phyloP scores from a whole-genome alignment of 2,329 filamentous ascomycete species.

The Acephala macrosclerotiorum region DNA sequence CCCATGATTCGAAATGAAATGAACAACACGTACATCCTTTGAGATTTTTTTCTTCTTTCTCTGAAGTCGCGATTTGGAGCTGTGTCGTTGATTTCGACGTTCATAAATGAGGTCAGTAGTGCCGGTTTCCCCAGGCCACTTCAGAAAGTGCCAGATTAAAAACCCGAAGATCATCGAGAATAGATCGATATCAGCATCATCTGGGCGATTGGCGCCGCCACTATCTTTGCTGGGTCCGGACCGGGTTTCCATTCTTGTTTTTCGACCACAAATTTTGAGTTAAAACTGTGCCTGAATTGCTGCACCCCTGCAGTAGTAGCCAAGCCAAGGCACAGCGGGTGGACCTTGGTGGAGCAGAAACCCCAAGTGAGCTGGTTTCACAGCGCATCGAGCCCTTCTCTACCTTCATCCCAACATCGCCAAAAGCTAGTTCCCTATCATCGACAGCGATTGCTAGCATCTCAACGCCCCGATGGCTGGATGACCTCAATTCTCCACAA shows the following conservation, averaged over 20 bases:
- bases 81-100: not conserved
- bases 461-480: not conserved
- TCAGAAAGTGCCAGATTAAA: not conserved
- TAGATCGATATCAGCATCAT: slow-evolving; percentile 7
- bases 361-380: slow-evolving; percentile 4
- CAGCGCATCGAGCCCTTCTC: not conserved
- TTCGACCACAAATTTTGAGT: not conserved
- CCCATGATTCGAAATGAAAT: not conserved
- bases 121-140: not conserved
- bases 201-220: slow-evolving; percentile 15
- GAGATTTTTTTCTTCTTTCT: not conserved
- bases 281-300: not conserved
- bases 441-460: not conserved
- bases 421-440: not conserved
- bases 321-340: not conserved
- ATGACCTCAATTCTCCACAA: slow-evolving; percentile 2
- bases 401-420: not conserved
- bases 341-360: not conserved
- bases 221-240: slow-evolving; percentile 3
- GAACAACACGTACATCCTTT: not conserved
- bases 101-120: not conserved
- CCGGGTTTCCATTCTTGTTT: slow-evolving; percentile 3
- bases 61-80: not conserved
- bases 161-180: slow-evolving; percentile 4
- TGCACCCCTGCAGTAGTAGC: slow-evolving; percentile 4